A percentile compares a stretch with the other conserved stretches of the same genome.
phyloP scores from a whole-genome alignment of 164 flowering plant species.

The Vitis rotundifolia region DNA sequence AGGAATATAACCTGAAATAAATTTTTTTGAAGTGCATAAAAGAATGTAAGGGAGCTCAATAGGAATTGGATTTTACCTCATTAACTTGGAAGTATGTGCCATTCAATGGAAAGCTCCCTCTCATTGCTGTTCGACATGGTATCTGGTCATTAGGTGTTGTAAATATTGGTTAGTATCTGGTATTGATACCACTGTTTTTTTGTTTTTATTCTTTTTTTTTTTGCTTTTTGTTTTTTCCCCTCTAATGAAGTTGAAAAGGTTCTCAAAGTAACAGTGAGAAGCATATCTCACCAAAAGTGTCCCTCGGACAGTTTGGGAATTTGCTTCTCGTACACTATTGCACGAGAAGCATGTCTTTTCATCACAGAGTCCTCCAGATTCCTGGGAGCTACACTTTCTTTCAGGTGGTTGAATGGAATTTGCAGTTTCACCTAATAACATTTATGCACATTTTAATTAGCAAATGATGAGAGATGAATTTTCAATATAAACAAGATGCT shows the following conservation, averaged over 20 bases:
- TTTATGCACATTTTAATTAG: background rate
- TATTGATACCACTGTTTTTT: too few relatives aligned
- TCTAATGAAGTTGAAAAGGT: too few relatives aligned
- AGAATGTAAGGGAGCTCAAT: background rate
- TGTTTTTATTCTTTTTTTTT: too few relatives aligned
- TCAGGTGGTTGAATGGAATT: conserved; percentile 72
- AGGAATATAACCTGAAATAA: background rate
- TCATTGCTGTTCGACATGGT: conserved; percentile 91
- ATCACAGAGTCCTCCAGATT: conserved; percentile 46
- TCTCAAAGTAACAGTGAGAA: background rate
- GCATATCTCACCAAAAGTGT: conserved; percentile 64
- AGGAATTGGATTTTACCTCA: conserved; percentile 55
- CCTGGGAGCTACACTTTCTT: conserved; percentile 45
- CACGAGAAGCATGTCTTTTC: conserved; percentile 71
- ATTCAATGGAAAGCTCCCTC: conserved; percentile 92
- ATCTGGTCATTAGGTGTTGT: conserved; percentile 45
- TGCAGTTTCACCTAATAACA: conserved; percentile 80
- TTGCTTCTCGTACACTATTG: conserved; percentile 64
- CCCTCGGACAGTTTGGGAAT: conserved; percentile 72
- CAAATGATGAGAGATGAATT: too few relatives aligned
- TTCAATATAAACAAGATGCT: too few relatives aligned
- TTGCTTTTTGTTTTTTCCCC: too few relatives aligned
- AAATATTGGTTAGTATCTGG: too few relatives aligned
- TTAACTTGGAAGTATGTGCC: conserved; percentile 99
- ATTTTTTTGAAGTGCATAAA: background rate